phyloP scores from a whole-genome alignment of 345 rosid species.

The Gossypium thurberi region DNA sequence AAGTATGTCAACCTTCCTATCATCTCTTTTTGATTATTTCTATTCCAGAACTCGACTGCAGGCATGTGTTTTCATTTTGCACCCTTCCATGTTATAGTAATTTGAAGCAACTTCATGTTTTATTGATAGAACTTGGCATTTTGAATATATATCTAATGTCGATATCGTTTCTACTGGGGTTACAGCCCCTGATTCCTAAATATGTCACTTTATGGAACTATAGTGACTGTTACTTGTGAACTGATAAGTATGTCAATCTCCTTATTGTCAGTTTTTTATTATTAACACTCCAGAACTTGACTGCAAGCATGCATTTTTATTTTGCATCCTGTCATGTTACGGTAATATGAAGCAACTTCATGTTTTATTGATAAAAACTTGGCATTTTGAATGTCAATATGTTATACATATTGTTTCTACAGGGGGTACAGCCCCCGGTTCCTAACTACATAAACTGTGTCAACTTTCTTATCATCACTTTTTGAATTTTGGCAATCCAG shows the following conservation, averaged over 20 bases:
- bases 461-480: not conserved
- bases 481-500: not conserved
- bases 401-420: constrained; percentile 27
- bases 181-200: constrained; percentile 53
- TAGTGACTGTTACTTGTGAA: constrained; percentile 59
- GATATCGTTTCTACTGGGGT: constrained; percentile 18
- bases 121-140: not conserved
- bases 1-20: constrained; percentile 30
- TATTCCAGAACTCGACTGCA: not conserved
- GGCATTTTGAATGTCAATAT: not conserved
- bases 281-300: not conserved
- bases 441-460: constrained; percentile 50
- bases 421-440: constrained; percentile 62
- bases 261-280: not conserved
- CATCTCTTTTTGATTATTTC: not conserved
- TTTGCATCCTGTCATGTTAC: not conserved
- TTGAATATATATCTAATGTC: not conserved
- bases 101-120: not conserved
- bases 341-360: not conserved
- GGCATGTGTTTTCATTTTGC: not conserved
- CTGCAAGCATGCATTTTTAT: not conserved
- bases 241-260: constrained; percentile 36
- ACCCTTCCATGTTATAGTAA: not conserved
- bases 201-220: constrained; percentile 57
- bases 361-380: not conserved